Base-by-base conservation (phyloP, 257 asterid species). In the Anisodus acutangulus region DNA sequence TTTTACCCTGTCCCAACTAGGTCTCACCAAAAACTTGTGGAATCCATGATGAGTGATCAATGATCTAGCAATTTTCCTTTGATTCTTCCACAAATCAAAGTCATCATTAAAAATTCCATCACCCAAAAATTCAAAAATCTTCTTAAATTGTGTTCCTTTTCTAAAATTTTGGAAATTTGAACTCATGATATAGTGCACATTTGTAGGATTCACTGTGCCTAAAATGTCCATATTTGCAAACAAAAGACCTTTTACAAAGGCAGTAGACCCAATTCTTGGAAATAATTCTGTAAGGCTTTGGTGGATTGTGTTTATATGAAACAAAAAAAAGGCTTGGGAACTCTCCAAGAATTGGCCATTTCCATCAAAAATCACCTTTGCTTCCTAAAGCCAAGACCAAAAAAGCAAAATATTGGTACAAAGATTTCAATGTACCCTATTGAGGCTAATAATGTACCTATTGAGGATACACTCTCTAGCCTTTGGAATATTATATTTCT, bases 131-230 rank as follows among this genome's bases (percentile, higher is more conserved):
- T 53, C 4, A 53, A 53, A 53, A 53, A 53, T 53, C 57, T 53
- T 53, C 57, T 9, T 53, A 15, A 53, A 12, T 10, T 53, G 15
- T 53, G 3, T 15, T 5, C 57, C 78, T 59, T 68, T 37, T 66
- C 3, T 19, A 13, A 66, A 66, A 35, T 12, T 66, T 12, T 35
- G 43, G 9, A 66, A 66, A 66, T 66, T 66, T 66, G 57, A 19
- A 35, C 47, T 66, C 72, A 66, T 66, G 31, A 35, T 66, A 35
- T 66, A 66, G 17, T 66, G 57, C 31, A 66, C 74, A 67, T 67
- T 67, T 67, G 16, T 13, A 13, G 74, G 74, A 35, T 35, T 49
- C 11, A 35, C 74, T 67, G 49, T 67, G 2, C 74, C 49, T 31
- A 35, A 37, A 67, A 67, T 67, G 13, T 67, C 49, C 74, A 35